These are phyloP conservation scores for Linnemannia schmuckeri DNA, from an alignment of 192 early-diverging fungal genomes.

Conservation along the genomic window DNA sequence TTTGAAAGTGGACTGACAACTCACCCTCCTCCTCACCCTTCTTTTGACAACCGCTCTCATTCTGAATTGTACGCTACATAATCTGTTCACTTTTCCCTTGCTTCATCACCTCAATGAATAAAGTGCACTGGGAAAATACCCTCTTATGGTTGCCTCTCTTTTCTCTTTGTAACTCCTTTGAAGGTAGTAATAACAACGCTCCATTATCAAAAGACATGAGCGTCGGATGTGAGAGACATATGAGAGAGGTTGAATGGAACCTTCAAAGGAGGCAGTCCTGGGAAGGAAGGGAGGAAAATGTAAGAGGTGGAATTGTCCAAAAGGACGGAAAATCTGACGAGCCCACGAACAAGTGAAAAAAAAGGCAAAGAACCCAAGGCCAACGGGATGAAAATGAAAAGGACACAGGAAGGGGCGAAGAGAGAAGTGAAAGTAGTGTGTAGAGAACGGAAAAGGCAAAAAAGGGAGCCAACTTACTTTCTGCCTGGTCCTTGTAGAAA, in stretches of 20 bases:
- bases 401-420: neutral
- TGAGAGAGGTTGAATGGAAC: neutral
- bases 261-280: too few species aligned
- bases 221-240: neutral
- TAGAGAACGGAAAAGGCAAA: neutral
- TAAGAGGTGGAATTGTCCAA: too few species aligned
- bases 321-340: neutral
- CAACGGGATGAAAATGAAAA: neutral
- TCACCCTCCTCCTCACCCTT: neutral
- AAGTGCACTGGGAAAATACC: too few species aligned
- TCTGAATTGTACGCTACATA: neutral
- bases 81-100: neutral
- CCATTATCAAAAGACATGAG: neutral
- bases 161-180: neutral
- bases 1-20: neutral
- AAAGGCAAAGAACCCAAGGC: neutral
- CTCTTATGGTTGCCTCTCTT: too few species aligned
- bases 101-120: neutral
- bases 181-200: neutral
- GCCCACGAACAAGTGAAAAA: neutral
- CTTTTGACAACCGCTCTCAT: neutral
- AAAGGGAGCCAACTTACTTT: constrained; percentile 50
- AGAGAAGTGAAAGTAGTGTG: neutral
- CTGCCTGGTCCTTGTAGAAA: constrained; percentile 87
- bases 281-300: neutral